phyloP scores from a whole-genome alignment of 1,284 basidiomycete genomes.

The Trichosporon sp. region DNA sequence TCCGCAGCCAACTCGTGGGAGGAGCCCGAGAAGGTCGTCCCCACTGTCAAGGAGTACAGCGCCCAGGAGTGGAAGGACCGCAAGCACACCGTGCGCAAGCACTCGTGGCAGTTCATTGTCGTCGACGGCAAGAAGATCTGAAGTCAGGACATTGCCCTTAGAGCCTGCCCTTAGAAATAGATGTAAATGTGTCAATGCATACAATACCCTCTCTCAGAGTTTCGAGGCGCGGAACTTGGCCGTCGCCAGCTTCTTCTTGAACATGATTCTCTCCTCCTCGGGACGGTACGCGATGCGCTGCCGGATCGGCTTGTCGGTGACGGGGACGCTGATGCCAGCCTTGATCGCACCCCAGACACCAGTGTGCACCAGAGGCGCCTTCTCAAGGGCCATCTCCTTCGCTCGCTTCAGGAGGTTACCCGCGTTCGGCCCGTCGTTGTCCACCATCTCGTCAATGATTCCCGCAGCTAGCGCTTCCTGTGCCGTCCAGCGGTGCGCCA shows the following conservation, averaged over 20 bases:
- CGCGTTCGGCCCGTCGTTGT: conserved; percentile 50
- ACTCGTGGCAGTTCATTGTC: conserved; percentile 44
- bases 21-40: conserved; percentile 36
- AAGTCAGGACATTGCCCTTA: no score
- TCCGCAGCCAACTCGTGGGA: conserved; percentile 30
- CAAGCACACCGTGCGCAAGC: conserved; percentile 40
- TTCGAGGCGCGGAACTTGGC: neutral
- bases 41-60: conserved; percentile 30
- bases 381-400: conserved; percentile 53
- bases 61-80: conserved; percentile 36
- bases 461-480: conserved; percentile 69
- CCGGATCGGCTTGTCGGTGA: neutral
- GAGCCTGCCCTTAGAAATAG: no score
- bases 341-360: conserved; percentile 62
- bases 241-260: neutral
- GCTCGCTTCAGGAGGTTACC: conserved; percentile 64
- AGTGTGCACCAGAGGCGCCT: conserved; percentile 55
- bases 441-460: conserved; percentile 71
- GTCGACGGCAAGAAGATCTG: conserved; percentile 21
- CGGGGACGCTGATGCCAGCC: conserved; percentile 32
- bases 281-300: neutral
- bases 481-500: conserved; percentile 80
- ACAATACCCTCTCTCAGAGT: no score
- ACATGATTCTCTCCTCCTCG: neutral
- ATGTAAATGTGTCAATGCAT: no score